Evolutionary conservation across 306 rosid species (phyloP), one percentile per base, ranked within the genome.

Genomic region (Lathyrus sativus): DNA sequence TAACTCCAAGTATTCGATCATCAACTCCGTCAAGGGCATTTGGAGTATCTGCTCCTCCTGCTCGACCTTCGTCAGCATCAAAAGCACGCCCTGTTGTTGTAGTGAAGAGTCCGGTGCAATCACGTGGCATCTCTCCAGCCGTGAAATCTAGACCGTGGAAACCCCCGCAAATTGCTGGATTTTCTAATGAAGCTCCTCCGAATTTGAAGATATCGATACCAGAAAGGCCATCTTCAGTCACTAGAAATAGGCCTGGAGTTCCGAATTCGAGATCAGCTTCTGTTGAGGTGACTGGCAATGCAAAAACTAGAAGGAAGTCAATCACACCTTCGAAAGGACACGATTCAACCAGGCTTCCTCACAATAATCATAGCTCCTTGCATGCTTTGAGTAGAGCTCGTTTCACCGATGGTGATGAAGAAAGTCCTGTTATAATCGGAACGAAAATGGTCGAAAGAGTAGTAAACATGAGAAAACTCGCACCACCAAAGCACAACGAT

Each of bases 381-480:
- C 89, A 76, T 57, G 76, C 79, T 54, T 77, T 81, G 71, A 88
- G 66, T 56, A 86, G 78, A 81, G 71, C 89, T 70, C 85, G 86
- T 64, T 83, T 72, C 78, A 73, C 59, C 15, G 96, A 90, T 44
- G 80, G 74, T 22, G 87, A 90, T 67, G 84, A 81, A 6, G 96
- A 82, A 9, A 90, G 84, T 74, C 99, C 99, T 11, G 95, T 90
- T 72, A 73, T 85, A 54, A 72, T 93, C 22, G 99, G 99, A 64
- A 85, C 95, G 7, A 85, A 86, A 72, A 88, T 87, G 96, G 99
- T 93, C 63, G 99, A 93, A 80, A 93, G 99, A 83, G 89, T 90
- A n/a, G 99, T 93, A n/a, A 90, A 93, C 87, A 88, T 88, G 90
- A 86, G 99, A 80, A 93, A 87, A 69, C 76, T 93, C 61, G 96